Percentiles rank a stretch among this genome's conserved stretches.
These are phyloP conservation scores for Picochlorum sp. DNA, from an alignment of 139 green algal genomes.

Conservation along the genomic window DNA sequence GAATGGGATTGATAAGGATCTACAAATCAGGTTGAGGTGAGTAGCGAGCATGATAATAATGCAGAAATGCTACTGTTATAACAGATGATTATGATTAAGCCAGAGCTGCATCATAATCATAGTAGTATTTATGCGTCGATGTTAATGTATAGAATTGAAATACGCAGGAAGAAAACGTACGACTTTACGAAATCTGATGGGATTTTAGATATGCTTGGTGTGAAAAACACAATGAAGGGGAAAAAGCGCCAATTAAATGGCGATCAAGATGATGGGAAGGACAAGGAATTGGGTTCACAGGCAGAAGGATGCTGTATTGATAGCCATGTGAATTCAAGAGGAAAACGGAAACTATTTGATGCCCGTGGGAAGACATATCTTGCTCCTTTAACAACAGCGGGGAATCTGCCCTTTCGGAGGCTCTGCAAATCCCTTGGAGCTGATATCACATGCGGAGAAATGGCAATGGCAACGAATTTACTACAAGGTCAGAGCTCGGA, in stretches of 20 bases:
- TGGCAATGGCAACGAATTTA: slow-evolving; percentile 92
- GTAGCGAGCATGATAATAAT: too few species aligned
- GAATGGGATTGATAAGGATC: not conserved
- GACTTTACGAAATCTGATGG: slow-evolving; percentile 52
- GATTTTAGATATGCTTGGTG: slow-evolving; percentile 38
- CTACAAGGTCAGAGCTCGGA: slow-evolving; percentile 80
- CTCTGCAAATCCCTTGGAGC: slow-evolving; percentile 79
- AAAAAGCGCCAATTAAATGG: not conserved
- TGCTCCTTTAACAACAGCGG: slow-evolving; percentile 91
- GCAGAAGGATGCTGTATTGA: slow-evolving; percentile 16
- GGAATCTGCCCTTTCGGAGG: slow-evolving; percentile 92
- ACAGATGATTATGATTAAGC: too few species aligned
- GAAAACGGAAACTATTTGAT: slow-evolving; percentile 51
- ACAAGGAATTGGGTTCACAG: not conserved
- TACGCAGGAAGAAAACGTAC: slow-evolving; percentile 33
- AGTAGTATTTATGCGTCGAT: too few species aligned
- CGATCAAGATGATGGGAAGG: not conserved
- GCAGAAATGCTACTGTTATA: too few species aligned
- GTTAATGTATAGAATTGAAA: too few species aligned
- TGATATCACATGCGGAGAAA: slow-evolving; percentile 91
- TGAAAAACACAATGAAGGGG: slow-evolving; percentile 9
- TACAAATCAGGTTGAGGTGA: too few species aligned
- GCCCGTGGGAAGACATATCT: slow-evolving; percentile 82
- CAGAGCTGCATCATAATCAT: too few species aligned
- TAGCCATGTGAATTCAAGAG: slow-evolving; percentile 19